Evolutionary conservation across 495 filamentous ascomycete species (phyloP), one percentile per base, ranked within the genome.

Genomic region (Neurospora sp.): DNA sequence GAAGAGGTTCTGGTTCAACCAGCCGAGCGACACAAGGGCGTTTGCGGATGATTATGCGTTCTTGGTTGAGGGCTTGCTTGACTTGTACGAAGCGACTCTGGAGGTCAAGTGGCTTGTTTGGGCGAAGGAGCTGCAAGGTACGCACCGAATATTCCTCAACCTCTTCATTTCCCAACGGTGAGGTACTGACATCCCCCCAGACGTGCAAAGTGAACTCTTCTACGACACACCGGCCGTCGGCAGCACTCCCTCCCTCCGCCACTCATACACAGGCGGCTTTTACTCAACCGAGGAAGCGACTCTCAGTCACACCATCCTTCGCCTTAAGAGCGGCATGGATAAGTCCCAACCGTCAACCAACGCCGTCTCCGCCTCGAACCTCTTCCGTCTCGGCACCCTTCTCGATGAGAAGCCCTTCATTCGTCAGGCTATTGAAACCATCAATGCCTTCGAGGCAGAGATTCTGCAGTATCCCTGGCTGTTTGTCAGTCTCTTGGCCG

Each of bases 21-120:
- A 77, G 83, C 41, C 78, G 1, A 92, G 93, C 37, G 86, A 91
- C 42, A 92, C 90, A 0, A 85, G 85, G 6, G 96, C 89, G 1
- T 97, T 98, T 80, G 94, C 94, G 6, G 96, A 99, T 75, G 96
- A 99, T 80, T 99, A 98, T 80, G 94, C 96, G 3, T 97, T 92
- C 80, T 77, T 98, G 70, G 93, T 94, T 69, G 87, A 90, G 38
- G 96, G 94, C 1, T 84, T 98, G 22, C 84, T 98, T 69, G 90
- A 96, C 75, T 86, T 99, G 73, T 97, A 97, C 78, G 91, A 97
- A 81, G 88, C 92, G 7, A 97, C 94, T 0, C 92, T 93, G 75
- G 90, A 97, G 45, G 91, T 92, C 74, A 81, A 82, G 73, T 95
- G 92, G 82, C 86, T 98, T 16, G 83, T 90, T 69, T 96, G 93